Base-by-base conservation (phyloP, 768 basidiomycete genomes). In the Termitomyces sp. region DNA sequence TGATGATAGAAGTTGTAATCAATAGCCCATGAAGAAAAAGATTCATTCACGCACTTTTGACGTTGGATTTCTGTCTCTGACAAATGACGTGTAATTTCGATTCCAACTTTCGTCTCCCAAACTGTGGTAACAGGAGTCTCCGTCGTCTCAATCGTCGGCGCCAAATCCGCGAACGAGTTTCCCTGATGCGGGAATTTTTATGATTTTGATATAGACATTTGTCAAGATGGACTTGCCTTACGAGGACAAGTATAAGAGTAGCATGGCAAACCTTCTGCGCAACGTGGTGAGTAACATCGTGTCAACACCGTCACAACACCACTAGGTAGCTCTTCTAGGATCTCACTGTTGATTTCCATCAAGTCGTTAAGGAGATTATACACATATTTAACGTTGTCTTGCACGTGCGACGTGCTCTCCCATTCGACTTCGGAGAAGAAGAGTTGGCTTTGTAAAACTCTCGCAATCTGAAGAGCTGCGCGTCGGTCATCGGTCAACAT, bases 381-480 rank as follows among this genome's bases (percentile, higher is more conserved):
- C 6, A 97, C 94, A 60, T 95, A 92, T 65, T 95, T 94, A 4
- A 95, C 90, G 3, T 90, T 87, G 65, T 95, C 94, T 55, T 89
- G 84, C 54, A 97, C 1, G 86, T 78, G n/a, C 86, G 84, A 49
- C 86, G 57, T 46, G 37, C 46, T 85, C 31, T 90, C 92, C 92
- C 95, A 96, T 67, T 98, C 95, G 7, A 98, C 95, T 69, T 98
- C 96, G 67, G 93, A 92, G 71, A 97, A 95, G 78, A 94, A 98
- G 5, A 98, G 80, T 68, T 96, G 93, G 57, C 83, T 87, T 67
- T 98, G 95, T 37, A 98, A 77, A 56, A 90, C 91, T 38, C 93
- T 86, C 4, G 94, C 97, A 37, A 96, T 87, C 67, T 90, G 86
- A 31, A 97, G 74, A 4, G 95, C 92, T 16, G 88, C 86, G 6